Conservation (phyloP, 176 grass and related monocot genomes). For the Chrysopogon serrulatus region DNA sequence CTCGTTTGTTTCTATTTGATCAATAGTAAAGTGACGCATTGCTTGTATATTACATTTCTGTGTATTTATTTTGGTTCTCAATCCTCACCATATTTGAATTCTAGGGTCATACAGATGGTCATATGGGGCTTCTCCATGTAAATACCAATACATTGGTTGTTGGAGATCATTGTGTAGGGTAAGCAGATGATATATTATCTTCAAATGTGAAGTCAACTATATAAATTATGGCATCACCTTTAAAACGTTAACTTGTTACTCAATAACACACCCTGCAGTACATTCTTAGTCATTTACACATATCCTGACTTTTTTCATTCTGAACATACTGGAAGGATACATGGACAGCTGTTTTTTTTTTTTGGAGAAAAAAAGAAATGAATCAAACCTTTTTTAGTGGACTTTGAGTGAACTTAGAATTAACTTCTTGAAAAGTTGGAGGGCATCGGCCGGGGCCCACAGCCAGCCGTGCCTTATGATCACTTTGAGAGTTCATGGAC, state of each 20-base stretch:
- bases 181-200: constrained; percentile 34
- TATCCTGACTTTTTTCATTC: not conserved
- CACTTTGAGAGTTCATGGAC: too few species aligned
- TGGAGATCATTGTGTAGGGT: constrained; percentile 98
- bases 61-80: not conserved
- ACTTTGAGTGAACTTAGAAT: too few species aligned
- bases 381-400: not conserved
- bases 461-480: too few species aligned
- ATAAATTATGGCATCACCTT: not conserved
- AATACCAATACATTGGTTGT: constrained; percentile 80
- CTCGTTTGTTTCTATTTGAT: not conserved
- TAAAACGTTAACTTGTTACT: not conserved
- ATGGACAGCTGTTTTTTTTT: too few species aligned
- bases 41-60: not conserved
- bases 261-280: not conserved
- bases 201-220: not conserved
- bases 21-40: not conserved
- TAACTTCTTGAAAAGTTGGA: too few species aligned
- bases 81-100: constrained; percentile 3
- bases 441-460: too few species aligned
- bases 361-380: not conserved
- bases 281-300: not conserved
- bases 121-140: constrained; percentile 80
- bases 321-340: too few species aligned
- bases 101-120: constrained; percentile 94